Conservation (phyloP, 208 protist genomes). For the Trypanosoma scelopori region DNA sequence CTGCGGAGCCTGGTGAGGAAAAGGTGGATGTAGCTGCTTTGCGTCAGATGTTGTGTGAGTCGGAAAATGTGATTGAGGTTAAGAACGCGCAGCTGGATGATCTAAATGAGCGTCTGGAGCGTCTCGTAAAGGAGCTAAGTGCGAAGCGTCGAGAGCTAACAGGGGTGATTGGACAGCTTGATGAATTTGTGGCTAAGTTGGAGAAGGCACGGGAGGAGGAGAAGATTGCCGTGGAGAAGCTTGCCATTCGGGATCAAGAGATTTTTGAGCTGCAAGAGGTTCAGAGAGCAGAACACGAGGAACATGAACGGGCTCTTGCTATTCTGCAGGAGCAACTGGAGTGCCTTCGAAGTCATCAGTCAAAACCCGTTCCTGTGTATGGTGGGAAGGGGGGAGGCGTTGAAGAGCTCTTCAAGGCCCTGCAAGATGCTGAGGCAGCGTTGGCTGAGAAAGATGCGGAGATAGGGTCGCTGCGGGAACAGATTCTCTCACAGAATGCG, state of each 20-base stretch:
- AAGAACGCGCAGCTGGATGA: conserved; percentile 41
- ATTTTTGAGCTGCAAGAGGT: conserved; percentile 66
- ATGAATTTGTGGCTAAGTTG: conserved; percentile 55
- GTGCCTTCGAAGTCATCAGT: conserved; percentile 43
- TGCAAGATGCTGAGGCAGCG: conserved; percentile 39
- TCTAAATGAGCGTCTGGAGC: conserved; percentile 42
- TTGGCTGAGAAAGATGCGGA: conserved; percentile 50
- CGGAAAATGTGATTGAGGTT: conserved; percentile 21
- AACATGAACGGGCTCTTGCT: conserved; percentile 53
- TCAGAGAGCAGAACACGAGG: conserved; percentile 47
- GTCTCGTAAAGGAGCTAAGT: conserved; percentile 54
- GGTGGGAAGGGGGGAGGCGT: conserved; percentile 42
- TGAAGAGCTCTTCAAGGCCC: conserved; percentile 33
- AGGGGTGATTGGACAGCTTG: conserved; percentile 62
- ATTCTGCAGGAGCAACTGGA: conserved; percentile 69
- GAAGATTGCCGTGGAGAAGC: conserved; percentile 54
- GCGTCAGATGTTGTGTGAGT: conserved; percentile 16
- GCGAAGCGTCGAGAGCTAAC: conserved; percentile 62
- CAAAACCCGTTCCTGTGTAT: conserved; percentile 35
- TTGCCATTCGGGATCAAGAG: conserved; percentile 62
- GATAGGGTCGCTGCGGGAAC: conserved; percentile 41
- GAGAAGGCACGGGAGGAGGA: conserved; percentile 48
- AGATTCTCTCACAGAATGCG: conserved; percentile 53
- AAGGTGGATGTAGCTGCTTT: not conserved
- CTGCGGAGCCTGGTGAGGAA: conserved; percentile 17